Evolutionary conservation across 140 eudicot genomes (phyloP).

Genomic region (Oenanthe javanica): DNA sequence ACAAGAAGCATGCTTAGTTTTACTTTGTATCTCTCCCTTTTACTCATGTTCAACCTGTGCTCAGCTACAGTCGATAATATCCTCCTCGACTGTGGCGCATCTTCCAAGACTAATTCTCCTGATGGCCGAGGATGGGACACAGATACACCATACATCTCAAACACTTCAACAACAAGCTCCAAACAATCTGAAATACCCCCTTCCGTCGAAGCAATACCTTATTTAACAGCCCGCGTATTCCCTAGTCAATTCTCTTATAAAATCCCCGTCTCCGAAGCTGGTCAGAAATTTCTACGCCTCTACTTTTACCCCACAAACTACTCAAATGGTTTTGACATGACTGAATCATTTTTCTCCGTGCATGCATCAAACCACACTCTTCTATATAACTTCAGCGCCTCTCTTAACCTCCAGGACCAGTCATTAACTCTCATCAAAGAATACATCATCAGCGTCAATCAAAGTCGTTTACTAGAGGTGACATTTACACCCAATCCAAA

Average conservation of each 20-base stretch:
- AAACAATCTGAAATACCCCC: slow-evolving; percentile 14
- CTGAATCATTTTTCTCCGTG: slow-evolving; percentile 18
- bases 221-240: slow-evolving; percentile 42
- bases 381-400: slow-evolving; percentile 39
- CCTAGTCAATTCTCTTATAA: slow-evolving; percentile 36
- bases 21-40: not conserved
- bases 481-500: slow-evolving; percentile 37
- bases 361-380: slow-evolving; percentile 25
- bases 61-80: slow-evolving; percentile 24
- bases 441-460: slow-evolving; percentile 10
- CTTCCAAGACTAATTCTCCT: not conserved
- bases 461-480: slow-evolving; percentile 8
- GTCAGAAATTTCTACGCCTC: slow-evolving; percentile 60
- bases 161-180: slow-evolving; percentile 15
- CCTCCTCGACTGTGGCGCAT: slow-evolving; percentile 39
- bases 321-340: not conserved
- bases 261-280: slow-evolving; percentile 24
- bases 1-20: slow-evolving; percentile 19
- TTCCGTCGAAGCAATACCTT: slow-evolving; percentile 33
- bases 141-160: slow-evolving; percentile 23
- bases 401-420: not conserved
- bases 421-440: slow-evolving; percentile 13
- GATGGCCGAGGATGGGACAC: slow-evolving; percentile 25
- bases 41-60: slow-evolving; percentile 2
- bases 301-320: slow-evolving; percentile 39